Conservation (phyloP, 2,329 filamentous ascomycete species). For the Pseudogymnoascus sp. region DNA sequence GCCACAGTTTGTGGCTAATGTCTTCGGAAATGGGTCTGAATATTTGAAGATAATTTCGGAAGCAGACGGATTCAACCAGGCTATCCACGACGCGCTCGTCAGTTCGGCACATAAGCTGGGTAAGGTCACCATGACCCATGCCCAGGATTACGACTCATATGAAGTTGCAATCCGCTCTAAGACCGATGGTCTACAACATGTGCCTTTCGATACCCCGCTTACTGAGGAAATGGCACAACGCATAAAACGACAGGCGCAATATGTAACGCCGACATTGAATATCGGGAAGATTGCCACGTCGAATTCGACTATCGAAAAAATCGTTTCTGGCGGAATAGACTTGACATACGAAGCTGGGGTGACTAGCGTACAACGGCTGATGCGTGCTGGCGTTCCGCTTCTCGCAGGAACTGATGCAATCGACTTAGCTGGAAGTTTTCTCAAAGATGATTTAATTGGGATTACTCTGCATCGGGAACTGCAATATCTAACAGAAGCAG, state of each 20-base stretch:
- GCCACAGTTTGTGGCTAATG: constrained; percentile 4
- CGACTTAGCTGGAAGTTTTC: not conserved
- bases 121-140: constrained; percentile 20
- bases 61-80: constrained; percentile 12
- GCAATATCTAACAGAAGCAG: constrained; percentile 7
- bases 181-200: constrained; percentile 23
- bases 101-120: constrained; percentile 15
- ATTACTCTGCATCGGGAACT: constrained; percentile 10
- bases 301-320: not conserved
- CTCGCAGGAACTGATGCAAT: constrained; percentile 12
- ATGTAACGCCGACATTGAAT: constrained; percentile 22
- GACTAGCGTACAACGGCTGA: not conserved
- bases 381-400: constrained; percentile 9
- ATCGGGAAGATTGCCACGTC: constrained; percentile 16
- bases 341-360: not conserved
- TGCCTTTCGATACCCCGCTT: constrained; percentile 21
- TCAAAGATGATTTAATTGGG: not conserved
- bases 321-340: not conserved
- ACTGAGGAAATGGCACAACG: constrained; percentile 12
- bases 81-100: constrained; percentile 21
- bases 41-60: constrained; percentile 12
- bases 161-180: constrained; percentile 18
- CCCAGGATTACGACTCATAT: constrained; percentile 15
- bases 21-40: constrained; percentile 10
- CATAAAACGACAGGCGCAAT: constrained; percentile 18